Evolutionary conservation across 1,284 basidiomycete genomes (phyloP).

Genomic region (Ustilago lituana): DNA sequence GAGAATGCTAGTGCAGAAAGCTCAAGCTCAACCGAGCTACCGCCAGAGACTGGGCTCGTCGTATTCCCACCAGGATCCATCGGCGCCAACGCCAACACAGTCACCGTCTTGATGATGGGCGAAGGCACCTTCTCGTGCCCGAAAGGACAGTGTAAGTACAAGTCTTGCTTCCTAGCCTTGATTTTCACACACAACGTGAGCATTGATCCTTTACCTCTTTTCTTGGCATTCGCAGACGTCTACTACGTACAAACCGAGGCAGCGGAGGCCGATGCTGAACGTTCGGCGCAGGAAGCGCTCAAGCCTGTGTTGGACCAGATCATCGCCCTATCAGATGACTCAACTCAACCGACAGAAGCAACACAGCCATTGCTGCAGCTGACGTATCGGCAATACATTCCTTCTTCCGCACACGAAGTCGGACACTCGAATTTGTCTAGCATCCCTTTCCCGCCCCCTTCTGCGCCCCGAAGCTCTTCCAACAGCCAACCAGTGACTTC

Average conservation of each 20-base stretch:
- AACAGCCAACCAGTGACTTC: slow-evolving; percentile 12
- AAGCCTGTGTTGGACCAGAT: slow-evolving; percentile 26
- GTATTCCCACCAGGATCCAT: slow-evolving; percentile 79
- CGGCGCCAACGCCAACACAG: slow-evolving; percentile 69
- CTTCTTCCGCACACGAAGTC: not conserved
- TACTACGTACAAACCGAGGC: slow-evolving; percentile 46
- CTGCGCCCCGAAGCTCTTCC: not conserved
- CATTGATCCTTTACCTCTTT: not conserved
- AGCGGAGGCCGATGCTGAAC: not conserved
- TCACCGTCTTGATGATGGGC: slow-evolving; percentile 76
- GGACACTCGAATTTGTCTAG: slow-evolving; percentile 3
- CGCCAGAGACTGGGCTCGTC: slow-evolving; percentile 76
- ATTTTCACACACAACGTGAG: too few species aligned
- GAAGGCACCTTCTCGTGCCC: slow-evolving; percentile 87
- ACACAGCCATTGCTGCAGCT: slow-evolving; percentile 26
- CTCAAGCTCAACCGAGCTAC: slow-evolving; percentile 2
- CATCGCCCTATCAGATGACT: slow-evolving; percentile 4
- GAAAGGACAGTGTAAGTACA: slow-evolving; percentile 69
- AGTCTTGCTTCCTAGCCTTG: not conserved
- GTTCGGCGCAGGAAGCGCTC: slow-evolving; percentile 9
- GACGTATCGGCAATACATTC: slow-evolving; percentile 25
- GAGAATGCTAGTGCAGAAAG: not conserved
- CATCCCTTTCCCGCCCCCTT: slow-evolving; percentile 28
- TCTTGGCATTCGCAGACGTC: slow-evolving; percentile 17
- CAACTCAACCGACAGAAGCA: not conserved